phyloP scores from a whole-genome alignment of 1,139 yeast species.

The Candida tetrigidarum region DNA sequence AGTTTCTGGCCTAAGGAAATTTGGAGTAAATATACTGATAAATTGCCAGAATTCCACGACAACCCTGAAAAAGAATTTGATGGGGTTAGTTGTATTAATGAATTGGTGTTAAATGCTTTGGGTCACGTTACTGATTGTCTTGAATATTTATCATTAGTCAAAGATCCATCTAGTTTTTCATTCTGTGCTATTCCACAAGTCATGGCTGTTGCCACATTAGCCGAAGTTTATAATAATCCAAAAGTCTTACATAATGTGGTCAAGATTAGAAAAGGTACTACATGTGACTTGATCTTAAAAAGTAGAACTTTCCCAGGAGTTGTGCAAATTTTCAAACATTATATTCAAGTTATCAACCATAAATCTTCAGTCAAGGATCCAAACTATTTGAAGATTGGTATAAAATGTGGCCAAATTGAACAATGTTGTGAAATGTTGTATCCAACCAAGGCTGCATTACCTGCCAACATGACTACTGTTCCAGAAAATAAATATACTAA shows the following conservation, averaged over 20 bases:
- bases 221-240: constrained; percentile 82
- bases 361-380: constrained; percentile 83
- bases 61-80: constrained; percentile 41
- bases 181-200: constrained; percentile 99
- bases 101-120: constrained; percentile 80
- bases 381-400: constrained; percentile 81
- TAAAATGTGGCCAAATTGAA: constrained; percentile 85
- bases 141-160: constrained; percentile 72
- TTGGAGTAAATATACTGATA: constrained; percentile 80
- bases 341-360: constrained; percentile 76
- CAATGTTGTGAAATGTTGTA: constrained; percentile 80
- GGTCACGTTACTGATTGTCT: constrained; percentile 79
- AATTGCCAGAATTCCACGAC: constrained; percentile 60
- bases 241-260: constrained; percentile 70
- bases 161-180: constrained; percentile 82
- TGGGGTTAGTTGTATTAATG: constrained; percentile 79
- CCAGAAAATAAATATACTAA: constrained; percentile 25
- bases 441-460: constrained; percentile 47
- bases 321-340: constrained; percentile 71
- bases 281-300: constrained; percentile 74
- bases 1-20: constrained; percentile 97
- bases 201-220: constrained; percentile 96
- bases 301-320: constrained; percentile 80
- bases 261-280: constrained; percentile 92
- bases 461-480: constrained; percentile 29